A percentile compares a stretch with the other conserved stretches of the same genome.
These are phyloP conservation scores for Candida dubliniensis DNA, from an alignment of 1,139 yeast species.

Conservation along the genomic window DNA sequence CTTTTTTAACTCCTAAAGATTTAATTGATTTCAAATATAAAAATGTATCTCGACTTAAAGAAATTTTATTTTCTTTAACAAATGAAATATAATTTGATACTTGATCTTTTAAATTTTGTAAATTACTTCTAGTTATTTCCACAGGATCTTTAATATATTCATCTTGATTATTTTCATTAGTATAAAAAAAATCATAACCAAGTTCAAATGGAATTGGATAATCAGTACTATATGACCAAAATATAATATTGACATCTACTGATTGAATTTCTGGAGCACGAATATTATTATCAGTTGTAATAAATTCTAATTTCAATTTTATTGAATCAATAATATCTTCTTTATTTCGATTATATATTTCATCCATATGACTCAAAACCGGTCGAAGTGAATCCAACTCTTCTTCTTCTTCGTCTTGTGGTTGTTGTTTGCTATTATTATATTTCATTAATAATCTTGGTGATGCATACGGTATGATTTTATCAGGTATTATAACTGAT, in stretches of 20 bases:
- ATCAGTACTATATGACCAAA: slow-evolving; percentile 46
- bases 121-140: slow-evolving; percentile 34
- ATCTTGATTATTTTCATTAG: slow-evolving; percentile 16
- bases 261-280: slow-evolving; percentile 34
- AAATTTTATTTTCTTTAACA: slow-evolving; percentile 33
- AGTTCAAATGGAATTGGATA: slow-evolving; percentile 43
- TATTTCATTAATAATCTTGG: slow-evolving; percentile 42
- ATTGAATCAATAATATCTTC: slow-evolving; percentile 24
- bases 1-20: slow-evolving; percentile 42
- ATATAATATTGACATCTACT: slow-evolving; percentile 39
- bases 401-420: too few relatives aligned
- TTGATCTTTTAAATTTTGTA: slow-evolving; percentile 38
- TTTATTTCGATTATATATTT: slow-evolving; percentile 32
- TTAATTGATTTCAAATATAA: slow-evolving; percentile 42
- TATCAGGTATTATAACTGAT: slow-evolving; percentile 35
- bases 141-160: slow-evolving; percentile 25
- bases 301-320: slow-evolving; percentile 28
- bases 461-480: slow-evolving; percentile 38
- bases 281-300: slow-evolving; percentile 11
- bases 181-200: slow-evolving; percentile 45
- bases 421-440: slow-evolving; percentile 22
- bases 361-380: slow-evolving; percentile 25
- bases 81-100: slow-evolving; percentile 35
- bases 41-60: slow-evolving; percentile 34
- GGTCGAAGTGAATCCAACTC: slow-evolving; percentile 16